phyloP scores from a whole-genome alignment of 2,329 filamentous ascomycete species.

The Ustulina deusta region DNA sequence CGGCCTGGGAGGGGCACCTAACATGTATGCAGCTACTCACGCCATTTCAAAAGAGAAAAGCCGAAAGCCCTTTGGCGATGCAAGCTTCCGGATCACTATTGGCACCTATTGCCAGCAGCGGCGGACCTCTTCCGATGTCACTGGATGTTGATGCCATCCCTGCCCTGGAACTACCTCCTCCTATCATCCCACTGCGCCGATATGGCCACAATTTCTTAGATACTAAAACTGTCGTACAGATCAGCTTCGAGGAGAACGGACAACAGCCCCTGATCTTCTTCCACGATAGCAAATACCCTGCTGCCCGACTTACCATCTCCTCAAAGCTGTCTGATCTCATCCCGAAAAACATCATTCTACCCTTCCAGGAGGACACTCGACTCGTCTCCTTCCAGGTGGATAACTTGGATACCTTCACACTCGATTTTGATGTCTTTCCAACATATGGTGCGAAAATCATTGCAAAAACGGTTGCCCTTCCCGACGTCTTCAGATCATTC shows the following conservation, averaged over 20 bases:
- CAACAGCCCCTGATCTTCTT: conserved; percentile 91
- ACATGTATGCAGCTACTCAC: conserved; percentile 92
- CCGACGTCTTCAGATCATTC: conserved; percentile 83
- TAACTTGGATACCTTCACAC: conserved; percentile 88
- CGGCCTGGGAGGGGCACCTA: conserved; percentile 95
- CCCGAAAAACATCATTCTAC: conserved; percentile 93
- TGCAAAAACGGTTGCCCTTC: conserved; percentile 91
- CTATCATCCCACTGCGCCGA: conserved; percentile 92
- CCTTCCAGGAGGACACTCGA: conserved; percentile 95
- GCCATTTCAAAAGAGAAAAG: conserved; percentile 63
- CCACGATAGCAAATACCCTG: conserved; percentile 95
- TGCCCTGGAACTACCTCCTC: conserved; percentile 89
- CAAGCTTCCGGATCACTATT: conserved; percentile 56
- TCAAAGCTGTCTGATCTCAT: conserved; percentile 97
- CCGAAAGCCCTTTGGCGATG: conserved; percentile 59
- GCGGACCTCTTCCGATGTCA: conserved; percentile 69
- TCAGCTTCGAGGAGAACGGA: conserved; percentile 83
- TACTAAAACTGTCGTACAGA: conserved; percentile 94
- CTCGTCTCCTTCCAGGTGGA: conserved; percentile 97
- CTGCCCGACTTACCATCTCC: conserved; percentile 93
- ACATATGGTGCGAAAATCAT: conserved; percentile 98
- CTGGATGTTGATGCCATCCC: conserved; percentile 91
- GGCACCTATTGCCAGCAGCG: conserved; percentile 61
- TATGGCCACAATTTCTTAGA: conserved; percentile 99
- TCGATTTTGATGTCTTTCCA: conserved; percentile 97